Percentiles rank a stretch among this genome's conserved stretches.
These are phyloP conservation scores for Prunus yedoensis DNA, from an alignment of 331 rosid genomes.

Conservation along the genomic window DNA sequence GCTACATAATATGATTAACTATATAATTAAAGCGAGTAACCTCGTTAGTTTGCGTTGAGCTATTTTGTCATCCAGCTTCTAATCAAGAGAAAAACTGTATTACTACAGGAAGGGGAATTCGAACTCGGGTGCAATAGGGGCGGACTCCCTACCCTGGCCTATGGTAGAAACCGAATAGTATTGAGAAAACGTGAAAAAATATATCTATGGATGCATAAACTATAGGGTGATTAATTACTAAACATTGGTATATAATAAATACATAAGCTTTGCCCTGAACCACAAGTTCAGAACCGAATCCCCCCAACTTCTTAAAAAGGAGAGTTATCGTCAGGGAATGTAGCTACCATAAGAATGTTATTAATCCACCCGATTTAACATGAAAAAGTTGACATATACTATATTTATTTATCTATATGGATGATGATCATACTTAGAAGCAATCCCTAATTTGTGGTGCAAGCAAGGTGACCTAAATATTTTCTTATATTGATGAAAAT, in stretches of 20 bases:
- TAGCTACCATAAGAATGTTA: constrained; percentile 10
- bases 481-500: neutral
- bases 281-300: neutral
- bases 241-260: neutral
- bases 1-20: neutral
- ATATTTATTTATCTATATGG: too few relatives aligned
- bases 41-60: too few relatives aligned
- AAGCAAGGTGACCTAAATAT: neutral
- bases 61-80: too few relatives aligned
- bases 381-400: neutral
- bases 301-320: constrained; percentile 14
- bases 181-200: neutral
- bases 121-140: too few relatives aligned
- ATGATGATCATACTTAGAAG: neutral
- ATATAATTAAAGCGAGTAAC: too few relatives aligned
- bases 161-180: neutral
- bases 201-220: neutral
- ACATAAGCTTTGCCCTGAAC: neutral
- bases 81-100: too few relatives aligned
- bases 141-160: too few relatives aligned
- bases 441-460: neutral
- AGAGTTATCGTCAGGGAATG: neutral
- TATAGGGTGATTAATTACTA: neutral
- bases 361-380: neutral
- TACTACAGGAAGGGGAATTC: fast-evolving